Percentiles rank a stretch among this genome's conserved stretches.
phyloP scores from a whole-genome alignment of 2,329 filamentous ascomycete species.

The Ascocoryne sarcoides region DNA sequence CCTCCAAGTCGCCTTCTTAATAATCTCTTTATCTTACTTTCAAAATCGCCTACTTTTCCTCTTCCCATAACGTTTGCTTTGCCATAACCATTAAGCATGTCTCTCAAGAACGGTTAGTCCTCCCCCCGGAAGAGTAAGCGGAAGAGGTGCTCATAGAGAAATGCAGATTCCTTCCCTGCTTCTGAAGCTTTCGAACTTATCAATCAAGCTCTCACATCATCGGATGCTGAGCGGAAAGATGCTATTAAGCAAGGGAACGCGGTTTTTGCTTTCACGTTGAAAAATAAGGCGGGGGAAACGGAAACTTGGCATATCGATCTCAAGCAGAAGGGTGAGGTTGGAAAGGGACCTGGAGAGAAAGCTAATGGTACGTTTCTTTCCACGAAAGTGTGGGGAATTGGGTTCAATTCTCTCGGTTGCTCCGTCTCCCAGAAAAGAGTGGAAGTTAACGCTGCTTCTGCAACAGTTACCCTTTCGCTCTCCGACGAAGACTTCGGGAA shows the following conservation, averaged over 20 bases:
- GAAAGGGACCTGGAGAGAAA: constrained; percentile 70
- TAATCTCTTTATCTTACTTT: background rate
- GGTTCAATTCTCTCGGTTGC: background rate
- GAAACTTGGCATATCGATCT: constrained; percentile 93
- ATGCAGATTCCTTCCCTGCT: constrained; percentile 73
- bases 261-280: constrained; percentile 85
- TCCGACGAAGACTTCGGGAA: constrained; percentile 81
- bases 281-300: constrained; percentile 73
- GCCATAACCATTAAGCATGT: constrained; percentile 41
- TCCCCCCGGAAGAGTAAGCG: too few species aligned
- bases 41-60: background rate
- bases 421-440: background rate
- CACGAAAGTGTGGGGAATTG: background rate
- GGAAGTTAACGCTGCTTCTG: constrained; percentile 6
- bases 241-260: constrained; percentile 84
- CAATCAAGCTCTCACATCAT: constrained; percentile 57
- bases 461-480: constrained; percentile 70
- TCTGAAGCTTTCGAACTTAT: constrained; percentile 89
- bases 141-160: too few species aligned
- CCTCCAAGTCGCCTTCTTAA: background rate
- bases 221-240: constrained; percentile 68
- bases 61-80: background rate
- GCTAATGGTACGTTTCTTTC: constrained; percentile 57
- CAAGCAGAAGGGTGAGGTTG: constrained; percentile 79
- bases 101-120: constrained; percentile 59